Base-by-base conservation (phyloP, 305 asterid genomes). In the Fraxinus xanthoxyloides region DNA sequence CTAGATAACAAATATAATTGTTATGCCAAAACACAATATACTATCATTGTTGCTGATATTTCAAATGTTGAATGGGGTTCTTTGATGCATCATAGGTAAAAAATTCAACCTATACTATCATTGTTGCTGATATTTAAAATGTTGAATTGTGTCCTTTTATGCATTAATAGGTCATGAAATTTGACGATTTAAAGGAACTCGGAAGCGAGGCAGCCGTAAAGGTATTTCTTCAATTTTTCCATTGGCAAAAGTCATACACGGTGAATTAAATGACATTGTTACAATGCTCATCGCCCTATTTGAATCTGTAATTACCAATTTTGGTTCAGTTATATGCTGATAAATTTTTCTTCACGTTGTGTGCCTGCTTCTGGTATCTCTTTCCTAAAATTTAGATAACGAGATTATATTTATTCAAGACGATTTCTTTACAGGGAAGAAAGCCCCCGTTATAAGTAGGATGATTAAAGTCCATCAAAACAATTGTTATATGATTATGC, bases 161-260 rank as follows among this genome's bases (percentile, higher is more conserved):
- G 76, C 56, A 46, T 78, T 83, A 77, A n/a, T 82, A 95, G 99
- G 99, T 95, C 56, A 95, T 94, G 99, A 95, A 95, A 88, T 94
- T 93, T 85, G 97, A 93, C 77, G 99, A 95, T 87, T 89, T 95
- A 43, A 93, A 95, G 93, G 98, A 93, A 87, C 92, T 91, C 2
- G 98, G 97, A n/a, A 89, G 84, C 81, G 99, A 95, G 87, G 28
- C 97, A 4, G 97, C 98, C 6, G 98, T 93, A 70, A 95, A 95
- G 99, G 99, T 94, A 92, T 72, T 82, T 72, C 31, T 26, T 36
- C 13, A 23, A 17, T 59, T 34, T 46, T 59, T 17, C 72, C 54
- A 12, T 72, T 80, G 56, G 78, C 72, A 74, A 81, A 72, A 36
- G 38, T 8, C 31, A 7, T 21, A 8, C 31, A 21, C 23, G 1